These are phyloP conservation scores for Centaurea solstitialis DNA, from an alignment of 129 eudicot genomes.

Conservation along the genomic window DNA sequence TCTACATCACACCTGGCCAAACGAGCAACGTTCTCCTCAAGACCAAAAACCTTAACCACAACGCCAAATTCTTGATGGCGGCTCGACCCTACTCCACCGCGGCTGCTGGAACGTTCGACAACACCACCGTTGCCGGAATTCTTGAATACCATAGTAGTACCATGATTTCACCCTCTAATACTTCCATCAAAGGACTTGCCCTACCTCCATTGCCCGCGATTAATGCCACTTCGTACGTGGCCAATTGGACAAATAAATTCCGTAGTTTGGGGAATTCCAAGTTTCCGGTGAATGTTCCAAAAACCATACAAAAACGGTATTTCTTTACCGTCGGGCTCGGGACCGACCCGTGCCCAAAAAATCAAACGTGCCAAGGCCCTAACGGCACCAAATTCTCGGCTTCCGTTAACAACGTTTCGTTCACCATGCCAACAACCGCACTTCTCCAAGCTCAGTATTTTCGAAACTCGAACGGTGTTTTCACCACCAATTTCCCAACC, in stretches of 20 bases:
- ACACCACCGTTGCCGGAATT: conserved; percentile 43
- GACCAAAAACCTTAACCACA: conserved; percentile 29
- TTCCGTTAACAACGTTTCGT: conserved; percentile 38
- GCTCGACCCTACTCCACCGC: conserved; percentile 48
- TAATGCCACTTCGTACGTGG: conserved; percentile 37
- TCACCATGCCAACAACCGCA: conserved; percentile 45
- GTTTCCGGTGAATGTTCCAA: conserved; percentile 43
- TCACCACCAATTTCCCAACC: conserved; percentile 45
- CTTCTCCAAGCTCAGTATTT: conserved; percentile 60
- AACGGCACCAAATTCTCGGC: conserved; percentile 61
- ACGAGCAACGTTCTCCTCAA: conserved; percentile 55
- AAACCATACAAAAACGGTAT: conserved; percentile 28
- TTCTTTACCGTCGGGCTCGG: conserved; percentile 49
- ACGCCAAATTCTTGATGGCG: conserved; percentile 32
- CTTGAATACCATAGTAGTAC: conserved; percentile 26
- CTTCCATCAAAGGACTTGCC: conserved; percentile 18
- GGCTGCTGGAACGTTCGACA: conserved; percentile 31
- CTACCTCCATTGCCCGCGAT: conserved; percentile 30
- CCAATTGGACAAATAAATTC: conserved; percentile 39
- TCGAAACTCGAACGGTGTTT: conserved; percentile 39
- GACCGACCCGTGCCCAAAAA: conserved; percentile 38
- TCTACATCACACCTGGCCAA: conserved; percentile 53
- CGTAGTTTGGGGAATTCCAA: conserved; percentile 29
- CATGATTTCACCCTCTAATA: background rate
- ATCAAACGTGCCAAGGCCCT: conserved; percentile 63